phyloP scores from a whole-genome alignment of 2,329 filamentous ascomycete genomes.

The Fusarium sp. region DNA sequence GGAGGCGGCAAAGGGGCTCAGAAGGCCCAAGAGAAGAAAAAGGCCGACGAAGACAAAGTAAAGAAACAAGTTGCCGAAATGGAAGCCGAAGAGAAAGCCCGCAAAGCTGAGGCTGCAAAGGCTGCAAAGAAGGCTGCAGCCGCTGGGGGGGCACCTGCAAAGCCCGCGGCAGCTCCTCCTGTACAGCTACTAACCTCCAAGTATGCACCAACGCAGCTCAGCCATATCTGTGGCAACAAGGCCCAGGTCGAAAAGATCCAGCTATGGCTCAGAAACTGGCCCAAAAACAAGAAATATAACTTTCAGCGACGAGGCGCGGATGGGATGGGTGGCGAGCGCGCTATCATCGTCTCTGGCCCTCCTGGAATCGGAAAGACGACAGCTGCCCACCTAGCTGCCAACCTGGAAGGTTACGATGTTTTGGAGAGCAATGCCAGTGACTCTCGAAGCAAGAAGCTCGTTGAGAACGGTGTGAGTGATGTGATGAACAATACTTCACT shows the following conservation, averaged over 20 bases:
- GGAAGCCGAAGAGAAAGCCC: constrained; percentile 79
- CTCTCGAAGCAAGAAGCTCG: constrained; percentile 92
- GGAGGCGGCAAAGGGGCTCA: constrained; percentile 89
- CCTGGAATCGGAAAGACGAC: constrained; percentile 98
- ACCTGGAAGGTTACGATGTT: constrained; percentile 91
- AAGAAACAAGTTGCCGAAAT: constrained; percentile 84
- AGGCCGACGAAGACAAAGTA: constrained; percentile 85
- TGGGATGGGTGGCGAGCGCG: constrained; percentile 83
- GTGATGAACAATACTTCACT: constrained; percentile 94
- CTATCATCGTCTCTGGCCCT: constrained; percentile 95
- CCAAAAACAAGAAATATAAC: constrained; percentile 78
- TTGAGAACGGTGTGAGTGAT: constrained; percentile 88
- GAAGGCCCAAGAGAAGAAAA: constrained; percentile 85
- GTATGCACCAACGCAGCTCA: constrained; percentile 87
- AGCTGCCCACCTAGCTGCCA: constrained; percentile 92
- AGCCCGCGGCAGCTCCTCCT: constrained; percentile 58
- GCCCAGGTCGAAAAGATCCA: constrained; percentile 88
- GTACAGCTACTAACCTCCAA: constrained; percentile 91
- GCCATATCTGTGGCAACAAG: constrained; percentile 96
- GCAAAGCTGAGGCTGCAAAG: constrained; percentile 63
- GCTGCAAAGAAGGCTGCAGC: constrained; percentile 57
- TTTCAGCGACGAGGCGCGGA: constrained; percentile 88
- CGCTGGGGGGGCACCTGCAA: constrained; percentile 39
- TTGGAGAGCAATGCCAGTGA: constrained; percentile 97
- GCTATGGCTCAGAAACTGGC: constrained; percentile 85